A percentile compares a stretch with the other conserved stretches of the same genome.
These are phyloP conservation scores for Nitzschia palea DNA, from an alignment of 108 stramenopile genomes.

Conservation along the genomic window DNA sequence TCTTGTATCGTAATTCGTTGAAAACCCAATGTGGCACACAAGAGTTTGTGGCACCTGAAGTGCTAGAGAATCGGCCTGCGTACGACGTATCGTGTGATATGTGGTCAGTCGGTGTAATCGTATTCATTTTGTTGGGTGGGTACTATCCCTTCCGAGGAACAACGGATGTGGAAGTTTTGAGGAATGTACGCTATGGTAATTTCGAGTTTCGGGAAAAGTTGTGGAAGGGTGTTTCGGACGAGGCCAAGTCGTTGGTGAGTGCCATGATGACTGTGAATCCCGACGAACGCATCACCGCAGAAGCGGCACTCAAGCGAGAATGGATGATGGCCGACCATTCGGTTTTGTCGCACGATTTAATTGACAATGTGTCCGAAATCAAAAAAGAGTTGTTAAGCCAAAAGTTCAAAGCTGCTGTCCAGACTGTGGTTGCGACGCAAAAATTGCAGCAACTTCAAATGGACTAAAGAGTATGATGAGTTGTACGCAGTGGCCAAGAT, in stretches of 20 bases:
- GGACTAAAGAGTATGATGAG: too few relatives aligned
- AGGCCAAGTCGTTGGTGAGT: slow-evolving; percentile 72
- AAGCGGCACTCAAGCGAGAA: slow-evolving; percentile 58
- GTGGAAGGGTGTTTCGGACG: slow-evolving; percentile 61
- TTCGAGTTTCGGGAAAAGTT: slow-evolving; percentile 64
- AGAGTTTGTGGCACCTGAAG: slow-evolving; percentile 93
- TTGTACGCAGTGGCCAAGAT: too few relatives aligned
- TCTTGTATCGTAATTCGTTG: slow-evolving; percentile 52
- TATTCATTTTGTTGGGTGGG: slow-evolving; percentile 86
- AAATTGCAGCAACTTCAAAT: neutral
- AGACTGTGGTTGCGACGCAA: slow-evolving; percentile 11
- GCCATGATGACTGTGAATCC: slow-evolving; percentile 77
- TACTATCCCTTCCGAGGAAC: slow-evolving; percentile 58
- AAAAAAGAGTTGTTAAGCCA: neutral
- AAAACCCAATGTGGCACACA: slow-evolving; percentile 87
- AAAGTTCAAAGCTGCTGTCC: slow-evolving; percentile 13
- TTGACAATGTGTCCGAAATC: slow-evolving; percentile 1
- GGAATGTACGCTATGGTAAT: slow-evolving; percentile 68
- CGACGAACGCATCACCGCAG: slow-evolving; percentile 56
- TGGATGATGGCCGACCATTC: slow-evolving; percentile 54
- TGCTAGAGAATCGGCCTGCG: slow-evolving; percentile 52
- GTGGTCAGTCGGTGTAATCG: slow-evolving; percentile 91
- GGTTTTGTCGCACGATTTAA: neutral
- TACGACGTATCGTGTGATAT: slow-evolving; percentile 89
- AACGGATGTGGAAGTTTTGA: slow-evolving; percentile 54